phyloP scores from a whole-genome alignment of 441 rosid genomes.

The Mallotus japonicus region DNA sequence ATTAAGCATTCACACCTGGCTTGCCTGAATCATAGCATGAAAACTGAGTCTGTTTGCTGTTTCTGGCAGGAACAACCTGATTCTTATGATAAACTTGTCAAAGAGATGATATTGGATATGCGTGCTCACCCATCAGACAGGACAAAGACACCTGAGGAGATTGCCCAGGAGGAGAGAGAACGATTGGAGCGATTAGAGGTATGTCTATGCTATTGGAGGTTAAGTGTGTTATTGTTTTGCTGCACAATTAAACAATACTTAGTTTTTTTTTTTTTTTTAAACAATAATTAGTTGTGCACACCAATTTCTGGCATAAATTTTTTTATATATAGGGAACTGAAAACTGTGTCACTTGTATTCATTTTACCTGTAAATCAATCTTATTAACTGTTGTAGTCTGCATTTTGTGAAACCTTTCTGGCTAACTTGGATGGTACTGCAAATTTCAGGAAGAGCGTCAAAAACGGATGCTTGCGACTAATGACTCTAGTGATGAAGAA shows the following conservation, averaged over 20 bases:
- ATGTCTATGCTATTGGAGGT: conserved; percentile 19
- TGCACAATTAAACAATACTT: not conserved
- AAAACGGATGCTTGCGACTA: conserved; percentile 73
- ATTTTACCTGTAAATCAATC: not conserved
- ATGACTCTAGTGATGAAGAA: conserved; percentile 74
- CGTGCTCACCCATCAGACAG: conserved; percentile 85
- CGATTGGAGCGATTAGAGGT: conserved; percentile 77
- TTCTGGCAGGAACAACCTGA: conserved; percentile 47
- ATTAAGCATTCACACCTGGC: not conserved
- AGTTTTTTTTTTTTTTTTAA: not conserved
- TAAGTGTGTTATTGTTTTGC: not conserved
- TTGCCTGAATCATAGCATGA: not conserved
- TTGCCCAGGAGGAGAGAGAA: conserved; percentile 85
- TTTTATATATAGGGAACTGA: not conserved
- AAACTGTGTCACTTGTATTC: not conserved
- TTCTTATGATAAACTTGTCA: conserved; percentile 56
- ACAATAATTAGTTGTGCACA: not conserved
- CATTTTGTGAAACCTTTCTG: not conserved
- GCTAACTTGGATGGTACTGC: not conserved
- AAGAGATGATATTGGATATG: conserved; percentile 56
- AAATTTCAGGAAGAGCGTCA: conserved; percentile 66
- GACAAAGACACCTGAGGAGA: conserved; percentile 86
- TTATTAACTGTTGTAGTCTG: not conserved
- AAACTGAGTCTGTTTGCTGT: not conserved
- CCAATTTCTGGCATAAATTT: not conserved